Conservation (phyloP, 2,329 filamentous ascomycete genomes). For the Arthroderma sp. region DNA sequence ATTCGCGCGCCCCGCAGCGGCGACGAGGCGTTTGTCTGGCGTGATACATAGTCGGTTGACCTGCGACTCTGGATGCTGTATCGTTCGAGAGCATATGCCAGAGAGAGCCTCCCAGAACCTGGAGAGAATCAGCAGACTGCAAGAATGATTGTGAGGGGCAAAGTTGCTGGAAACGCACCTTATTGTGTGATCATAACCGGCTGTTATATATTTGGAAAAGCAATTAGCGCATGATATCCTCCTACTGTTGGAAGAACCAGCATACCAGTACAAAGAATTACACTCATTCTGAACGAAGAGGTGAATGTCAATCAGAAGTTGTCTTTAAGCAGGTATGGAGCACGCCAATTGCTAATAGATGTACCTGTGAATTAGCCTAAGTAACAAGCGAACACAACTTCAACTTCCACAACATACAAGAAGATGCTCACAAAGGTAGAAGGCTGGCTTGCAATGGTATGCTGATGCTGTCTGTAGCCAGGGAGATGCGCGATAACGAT, state of each 20-base stretch:
- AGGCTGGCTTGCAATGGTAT: no score
- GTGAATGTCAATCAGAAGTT: no score
- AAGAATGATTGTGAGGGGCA: neutral
- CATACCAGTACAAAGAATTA: slow-evolving; percentile 54
- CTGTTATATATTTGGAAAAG: slow-evolving; percentile 24
- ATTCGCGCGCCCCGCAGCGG: slow-evolving; percentile 65
- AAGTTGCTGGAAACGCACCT: slow-evolving; percentile 36
- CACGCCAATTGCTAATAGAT: no score
- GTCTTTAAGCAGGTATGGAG: no score
- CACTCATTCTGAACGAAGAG: slow-evolving; percentile 39
- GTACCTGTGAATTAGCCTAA: no score
- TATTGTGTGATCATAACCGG: slow-evolving; percentile 65
- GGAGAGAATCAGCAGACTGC: slow-evolving; percentile 4
- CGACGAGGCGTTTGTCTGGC: slow-evolving; percentile 91
- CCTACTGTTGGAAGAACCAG: slow-evolving; percentile 1
- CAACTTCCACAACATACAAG: no score
- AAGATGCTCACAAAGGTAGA: no score
- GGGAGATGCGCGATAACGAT: no score
- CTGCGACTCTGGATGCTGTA: slow-evolving; percentile 95
- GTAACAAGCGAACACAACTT: no score
- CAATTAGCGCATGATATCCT: slow-evolving; percentile 10
- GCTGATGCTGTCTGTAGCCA: no score
- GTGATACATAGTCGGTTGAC: slow-evolving; percentile 98
- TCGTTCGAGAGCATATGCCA: slow-evolving; percentile 93
- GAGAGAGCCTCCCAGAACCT: slow-evolving; percentile 98